These are phyloP conservation scores for Remersonia thermophila DNA, from an alignment of 2,329 filamentous ascomycete genomes.

Conservation along the genomic window DNA sequence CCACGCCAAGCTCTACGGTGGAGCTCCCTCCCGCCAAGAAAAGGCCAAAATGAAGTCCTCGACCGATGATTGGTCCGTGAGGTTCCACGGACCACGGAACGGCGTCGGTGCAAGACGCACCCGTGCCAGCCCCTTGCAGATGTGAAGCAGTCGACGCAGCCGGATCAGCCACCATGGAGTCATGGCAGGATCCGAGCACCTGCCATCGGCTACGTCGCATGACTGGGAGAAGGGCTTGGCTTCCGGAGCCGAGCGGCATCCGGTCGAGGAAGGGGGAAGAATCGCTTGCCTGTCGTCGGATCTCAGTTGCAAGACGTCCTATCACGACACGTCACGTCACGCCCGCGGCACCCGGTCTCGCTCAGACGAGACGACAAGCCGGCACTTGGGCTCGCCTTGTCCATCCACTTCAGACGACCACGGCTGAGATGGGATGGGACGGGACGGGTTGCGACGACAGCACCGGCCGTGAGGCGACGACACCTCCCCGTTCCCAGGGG, in stretches of 20 bases:
- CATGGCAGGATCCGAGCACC: conserved; percentile 5
- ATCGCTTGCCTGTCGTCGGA: too few species aligned
- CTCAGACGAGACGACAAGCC: too few species aligned
- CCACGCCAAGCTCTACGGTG: not conserved
- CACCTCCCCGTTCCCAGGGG: too few species aligned
- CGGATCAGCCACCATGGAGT: too few species aligned
- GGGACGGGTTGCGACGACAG: not conserved
- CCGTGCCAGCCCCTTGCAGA: conserved; percentile 6
- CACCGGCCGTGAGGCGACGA: not conserved
- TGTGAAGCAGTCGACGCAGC: conserved; percentile 8
- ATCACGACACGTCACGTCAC: too few species aligned
- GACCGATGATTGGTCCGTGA: conserved; percentile 4
- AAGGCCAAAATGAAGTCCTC: conserved; percentile 2
- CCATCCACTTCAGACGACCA: too few species aligned
- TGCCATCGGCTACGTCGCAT: conserved; percentile 1
- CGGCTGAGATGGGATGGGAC: not conserved
- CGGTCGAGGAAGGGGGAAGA: conserved; percentile 4
- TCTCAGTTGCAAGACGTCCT: too few species aligned
- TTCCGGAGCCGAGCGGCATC: conserved; percentile 8
- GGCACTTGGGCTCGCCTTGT: too few species aligned
- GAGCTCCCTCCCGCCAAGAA: conserved; percentile 3
- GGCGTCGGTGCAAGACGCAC: conserved; percentile 9
- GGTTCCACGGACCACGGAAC: not conserved
- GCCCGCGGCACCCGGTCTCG: too few species aligned
- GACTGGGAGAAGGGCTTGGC: conserved; percentile 1